A percentile compares a stretch with the other conserved stretches of the same genome.
These are phyloP conservation scores for Solanum chiquidenum DNA, from an alignment of 257 asterid genomes.

Conservation along the genomic window DNA sequence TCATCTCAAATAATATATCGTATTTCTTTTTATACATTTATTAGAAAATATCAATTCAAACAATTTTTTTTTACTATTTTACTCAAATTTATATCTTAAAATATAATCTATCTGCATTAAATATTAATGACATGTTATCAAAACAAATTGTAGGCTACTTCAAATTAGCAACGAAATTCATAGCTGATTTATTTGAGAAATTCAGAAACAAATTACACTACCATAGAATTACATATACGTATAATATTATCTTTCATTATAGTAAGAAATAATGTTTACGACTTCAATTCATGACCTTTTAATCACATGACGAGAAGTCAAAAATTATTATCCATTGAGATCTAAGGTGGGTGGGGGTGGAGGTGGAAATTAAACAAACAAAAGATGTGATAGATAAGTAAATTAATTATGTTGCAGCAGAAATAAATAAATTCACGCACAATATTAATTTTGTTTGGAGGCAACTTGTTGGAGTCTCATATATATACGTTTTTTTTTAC, in stretches of 20 bases:
- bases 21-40: background rate
- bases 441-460: background rate
- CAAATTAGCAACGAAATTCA: background rate
- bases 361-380: background rate
- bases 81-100: background rate
- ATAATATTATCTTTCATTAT: background rate
- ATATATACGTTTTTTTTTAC: too few species aligned
- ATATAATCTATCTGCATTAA: background rate
- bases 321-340: background rate
- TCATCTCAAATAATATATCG: background rate
- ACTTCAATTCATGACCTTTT: background rate
- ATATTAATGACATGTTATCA: background rate
- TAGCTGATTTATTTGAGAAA: background rate
- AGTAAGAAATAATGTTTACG: background rate
- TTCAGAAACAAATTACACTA: fast-evolving
- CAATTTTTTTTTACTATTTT: too few species aligned
- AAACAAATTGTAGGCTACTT: background rate
- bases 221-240: background rate
- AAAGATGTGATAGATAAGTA: background rate
- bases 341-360: background rate
- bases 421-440: background rate
- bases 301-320: too few species aligned
- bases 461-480: background rate
- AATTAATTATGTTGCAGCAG: background rate
- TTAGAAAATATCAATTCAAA: background rate